phyloP scores from a whole-genome alignment of 2,329 filamentous ascomycete genomes.

The Alternaria brassicicola region DNA sequence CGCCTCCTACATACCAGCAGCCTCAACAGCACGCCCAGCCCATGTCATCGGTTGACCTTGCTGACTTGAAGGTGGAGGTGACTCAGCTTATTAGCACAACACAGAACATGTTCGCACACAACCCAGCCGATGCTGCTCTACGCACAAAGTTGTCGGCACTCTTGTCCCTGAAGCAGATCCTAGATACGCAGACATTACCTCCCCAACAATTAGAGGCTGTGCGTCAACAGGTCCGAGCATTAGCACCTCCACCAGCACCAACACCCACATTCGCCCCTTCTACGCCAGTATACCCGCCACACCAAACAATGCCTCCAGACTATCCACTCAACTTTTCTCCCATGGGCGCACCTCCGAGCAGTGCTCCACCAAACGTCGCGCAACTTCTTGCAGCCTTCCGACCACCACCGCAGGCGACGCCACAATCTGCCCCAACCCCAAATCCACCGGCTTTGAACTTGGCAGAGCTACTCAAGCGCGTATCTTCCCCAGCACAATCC shows the following conservation, averaged over 20 bases:
- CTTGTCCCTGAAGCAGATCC: conserved; percentile 79
- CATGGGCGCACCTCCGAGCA: conserved; percentile 24
- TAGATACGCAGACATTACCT: conserved; percentile 78
- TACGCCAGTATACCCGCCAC: conserved; percentile 39
- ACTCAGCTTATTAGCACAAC: conserved; percentile 75
- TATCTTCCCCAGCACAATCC: conserved; percentile 36
- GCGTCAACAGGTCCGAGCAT: conserved; percentile 80
- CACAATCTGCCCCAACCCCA: conserved; percentile 26
- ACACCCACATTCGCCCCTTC: conserved; percentile 44
- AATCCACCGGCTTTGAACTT: conserved; percentile 33
- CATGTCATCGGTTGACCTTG: conserved; percentile 48
- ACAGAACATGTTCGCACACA: conserved; percentile 75
- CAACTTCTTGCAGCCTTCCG: conserved; percentile 39
- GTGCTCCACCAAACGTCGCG: conserved; percentile 34
- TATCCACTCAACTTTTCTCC: conserved; percentile 28
- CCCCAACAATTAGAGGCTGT: conserved; percentile 83
- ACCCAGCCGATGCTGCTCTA: conserved; percentile 75
- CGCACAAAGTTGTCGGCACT: conserved; percentile 83
- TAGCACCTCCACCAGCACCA: conserved; percentile 66
- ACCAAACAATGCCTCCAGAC: conserved; percentile 24
- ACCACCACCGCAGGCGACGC: conserved; percentile 28
- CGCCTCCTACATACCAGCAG: conserved; percentile 38
- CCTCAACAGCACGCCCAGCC: conserved; percentile 40
- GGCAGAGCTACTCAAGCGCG: conserved; percentile 38
- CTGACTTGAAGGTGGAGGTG: conserved; percentile 82